Evolutionary conservation across 306 rosid species (phyloP), one percentile per base, ranked within the genome.

Genomic region (Cicer judaicum): DNA sequence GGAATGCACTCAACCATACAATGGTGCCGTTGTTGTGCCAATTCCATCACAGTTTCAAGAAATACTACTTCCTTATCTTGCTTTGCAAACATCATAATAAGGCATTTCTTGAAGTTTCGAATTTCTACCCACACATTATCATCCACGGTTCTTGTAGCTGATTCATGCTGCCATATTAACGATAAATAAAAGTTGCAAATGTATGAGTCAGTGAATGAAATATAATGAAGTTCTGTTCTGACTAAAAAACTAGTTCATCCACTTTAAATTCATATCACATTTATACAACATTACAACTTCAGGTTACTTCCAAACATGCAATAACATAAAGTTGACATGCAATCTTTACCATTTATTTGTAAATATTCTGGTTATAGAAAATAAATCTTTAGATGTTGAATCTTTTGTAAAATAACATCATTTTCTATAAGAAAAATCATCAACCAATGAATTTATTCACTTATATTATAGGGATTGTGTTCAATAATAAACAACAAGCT

Each of bases 31-130:
- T 94, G 93, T 71, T 94, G 86, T 16, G 92, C 88, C 84, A 94
- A 94, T 48, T 87, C 89, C 89, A 91, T 81, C 75, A 87, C 95
- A 36, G 98, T 94, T 84, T 91, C 95, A 44, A 94, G 98, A 82
- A 94, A 94, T 57, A 94, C 91, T 0, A 85, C 91, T 8, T 94
- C 97, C 84, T 87, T 90, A 79, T 87, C 97, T 86, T 94, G 94
- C 84, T 88, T 79, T 13, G 90, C 89, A 78, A 91, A 94, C 97
- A 94, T 91, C 93, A 91, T 89, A 68, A 94, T 88, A 40, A 94
- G 91, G 79, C 98, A 91, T 81, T 94, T 94, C 86, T 88, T 94
- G 90, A 91, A 94, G 79, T 94, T 94, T 64, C 95, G 83, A 77
- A 94, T 87, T 87, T 94, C 98, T 72, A 64, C 83, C 98, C 97